Conservation (phyloP, 2,329 filamentous ascomycete genomes). For the Trichoderma simmonsii region DNA sequence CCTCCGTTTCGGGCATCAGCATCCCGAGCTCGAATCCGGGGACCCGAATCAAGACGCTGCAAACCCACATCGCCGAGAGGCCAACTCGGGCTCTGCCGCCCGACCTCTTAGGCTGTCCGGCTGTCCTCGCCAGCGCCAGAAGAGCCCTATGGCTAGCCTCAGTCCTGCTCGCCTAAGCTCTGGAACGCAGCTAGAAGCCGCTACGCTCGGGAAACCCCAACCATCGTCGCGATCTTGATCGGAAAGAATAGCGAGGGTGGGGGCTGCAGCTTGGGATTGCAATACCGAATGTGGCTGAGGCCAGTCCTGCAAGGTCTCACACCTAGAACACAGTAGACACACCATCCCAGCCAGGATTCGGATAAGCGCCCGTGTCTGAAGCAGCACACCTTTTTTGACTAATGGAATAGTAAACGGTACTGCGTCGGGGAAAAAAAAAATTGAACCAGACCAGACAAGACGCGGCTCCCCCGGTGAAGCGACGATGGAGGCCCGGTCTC, state of each 20-base stretch:
- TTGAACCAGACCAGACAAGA: background rate
- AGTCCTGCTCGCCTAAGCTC: background rate
- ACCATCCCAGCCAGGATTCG: background rate
- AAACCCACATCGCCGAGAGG: background rate
- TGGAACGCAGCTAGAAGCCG: conserved; percentile 17
- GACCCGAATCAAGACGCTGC: background rate
- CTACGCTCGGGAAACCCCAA: conserved; percentile 11
- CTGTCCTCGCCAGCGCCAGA: background rate
- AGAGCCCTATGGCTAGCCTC: background rate
- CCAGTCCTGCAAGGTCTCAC: background rate
- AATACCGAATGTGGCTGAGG: conserved; percentile 16
- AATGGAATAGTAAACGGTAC: background rate
- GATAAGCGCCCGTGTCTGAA: conserved; percentile 5
- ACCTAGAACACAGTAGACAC: background rate
- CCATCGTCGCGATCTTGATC: conserved; percentile 17
- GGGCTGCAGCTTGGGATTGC: conserved; percentile 17
- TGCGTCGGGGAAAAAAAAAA: background rate
- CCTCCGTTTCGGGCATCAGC: background rate
- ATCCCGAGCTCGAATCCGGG: conserved; percentile 5
- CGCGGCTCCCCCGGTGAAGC: conserved; percentile 1
- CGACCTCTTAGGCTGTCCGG: background rate
- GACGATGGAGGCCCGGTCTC: background rate
- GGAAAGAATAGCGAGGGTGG: conserved; percentile 18
- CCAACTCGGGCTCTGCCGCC: background rate
- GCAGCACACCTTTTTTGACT: background rate